Conservation (phyloP, 345 rosid species). For the rapeseed (Brassica napus) region DNA sequence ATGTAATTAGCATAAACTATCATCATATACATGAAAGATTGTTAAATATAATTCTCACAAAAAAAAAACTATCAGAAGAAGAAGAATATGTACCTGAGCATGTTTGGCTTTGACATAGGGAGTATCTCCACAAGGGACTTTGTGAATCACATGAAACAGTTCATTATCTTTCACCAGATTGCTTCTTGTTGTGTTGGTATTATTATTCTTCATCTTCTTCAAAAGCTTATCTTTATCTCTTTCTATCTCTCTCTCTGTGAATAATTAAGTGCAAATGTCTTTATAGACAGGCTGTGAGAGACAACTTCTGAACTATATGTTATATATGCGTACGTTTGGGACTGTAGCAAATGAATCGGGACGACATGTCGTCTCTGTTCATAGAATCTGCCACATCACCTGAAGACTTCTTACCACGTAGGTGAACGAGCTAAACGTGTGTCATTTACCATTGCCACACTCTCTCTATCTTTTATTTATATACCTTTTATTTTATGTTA, state of each 20-base stretch:
- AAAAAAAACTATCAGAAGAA: constrained; percentile 4
- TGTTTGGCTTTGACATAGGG: constrained; percentile 86
- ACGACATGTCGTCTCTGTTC: constrained; percentile 15
- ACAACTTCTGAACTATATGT: not conserved
- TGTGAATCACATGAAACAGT: constrained; percentile 63
- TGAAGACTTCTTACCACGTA: constrained; percentile 29
- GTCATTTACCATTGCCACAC: not conserved
- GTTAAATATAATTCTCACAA: not conserved
- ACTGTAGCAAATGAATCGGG: constrained; percentile 18
- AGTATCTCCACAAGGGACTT: constrained; percentile 83
- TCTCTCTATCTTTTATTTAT: not conserved
- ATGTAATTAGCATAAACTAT: not conserved
- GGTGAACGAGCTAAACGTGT: constrained; percentile 36
- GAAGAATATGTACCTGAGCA: constrained; percentile 62
- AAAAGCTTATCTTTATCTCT: constrained; percentile 35
- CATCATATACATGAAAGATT: not conserved
- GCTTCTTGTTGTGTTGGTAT: constrained; percentile 1
- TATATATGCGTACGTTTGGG: constrained; percentile 18
- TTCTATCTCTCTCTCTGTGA: not conserved
- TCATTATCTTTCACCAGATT: constrained; percentile 42
- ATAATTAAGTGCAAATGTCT: constrained; percentile 9
- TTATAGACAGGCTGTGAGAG: constrained; percentile 29
- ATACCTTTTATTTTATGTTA: not conserved
- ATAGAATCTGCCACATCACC: constrained; percentile 21
- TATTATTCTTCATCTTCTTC: constrained; percentile 27